These are phyloP conservation scores for Funneliformis mosseae DNA, from an alignment of 192 early-diverging fungal species.

Conservation along the genomic window DNA sequence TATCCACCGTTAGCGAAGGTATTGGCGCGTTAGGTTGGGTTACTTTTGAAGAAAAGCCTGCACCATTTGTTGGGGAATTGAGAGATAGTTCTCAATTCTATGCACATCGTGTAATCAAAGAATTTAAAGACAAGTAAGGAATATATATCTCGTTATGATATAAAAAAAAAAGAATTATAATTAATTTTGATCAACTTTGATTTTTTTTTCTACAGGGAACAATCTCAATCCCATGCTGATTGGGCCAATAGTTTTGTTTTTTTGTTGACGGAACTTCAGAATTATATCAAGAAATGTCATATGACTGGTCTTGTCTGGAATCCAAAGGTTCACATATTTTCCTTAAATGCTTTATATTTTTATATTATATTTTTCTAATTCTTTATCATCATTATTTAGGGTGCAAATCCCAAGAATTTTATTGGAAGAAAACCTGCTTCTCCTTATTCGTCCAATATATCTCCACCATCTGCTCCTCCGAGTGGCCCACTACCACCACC, in stretches of 20 bases:
- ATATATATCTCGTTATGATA: not conserved
- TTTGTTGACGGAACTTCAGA: slow-evolving; percentile 74
- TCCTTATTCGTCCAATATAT: slow-evolving; percentile 46
- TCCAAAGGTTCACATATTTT: slow-evolving; percentile 53
- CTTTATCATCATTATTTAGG: slow-evolving; percentile 36
- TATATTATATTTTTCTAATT: not conserved
- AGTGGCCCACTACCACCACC: slow-evolving; percentile 45
- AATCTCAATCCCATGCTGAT: slow-evolving; percentile 77
- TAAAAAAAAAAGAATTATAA: not conserved
- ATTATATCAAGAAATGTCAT: slow-evolving; percentile 88
- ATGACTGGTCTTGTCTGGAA: slow-evolving; percentile 94
- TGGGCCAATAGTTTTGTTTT: slow-evolving; percentile 78
- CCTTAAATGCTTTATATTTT: not conserved
- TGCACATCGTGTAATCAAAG: slow-evolving; percentile 85
- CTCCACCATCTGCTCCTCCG: slow-evolving; percentile 46
- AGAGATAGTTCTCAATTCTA: slow-evolving; percentile 93
- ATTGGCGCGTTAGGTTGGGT: slow-evolving; percentile 93
- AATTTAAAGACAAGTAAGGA: slow-evolving; percentile 83
- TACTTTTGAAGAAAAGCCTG: slow-evolving; percentile 82
- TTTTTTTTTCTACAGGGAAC: slow-evolving; percentile 55
- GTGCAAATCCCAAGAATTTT: slow-evolving; percentile 53
- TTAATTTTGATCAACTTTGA: not conserved
- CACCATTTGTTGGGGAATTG: slow-evolving; percentile 84
- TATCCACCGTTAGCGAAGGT: slow-evolving; percentile 87
- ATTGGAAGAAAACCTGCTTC: slow-evolving; percentile 40